phyloP scores from a whole-genome alignment of 805 yeast species.

The Candida peoriensis region DNA sequence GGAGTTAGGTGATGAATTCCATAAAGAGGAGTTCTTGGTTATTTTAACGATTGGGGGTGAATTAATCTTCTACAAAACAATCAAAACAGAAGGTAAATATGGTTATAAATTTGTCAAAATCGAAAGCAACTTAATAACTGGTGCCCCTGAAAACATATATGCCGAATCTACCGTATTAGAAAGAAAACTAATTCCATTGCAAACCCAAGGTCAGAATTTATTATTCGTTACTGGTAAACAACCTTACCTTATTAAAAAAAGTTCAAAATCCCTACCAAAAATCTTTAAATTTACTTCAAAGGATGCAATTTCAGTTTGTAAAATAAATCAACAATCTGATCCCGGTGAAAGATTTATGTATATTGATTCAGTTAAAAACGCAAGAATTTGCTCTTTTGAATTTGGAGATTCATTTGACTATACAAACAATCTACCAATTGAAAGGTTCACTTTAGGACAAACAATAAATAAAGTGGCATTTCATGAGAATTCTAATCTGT shows the following conservation, averaged over 20 bases:
- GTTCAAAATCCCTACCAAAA: conserved; percentile 57
- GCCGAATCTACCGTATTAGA: conserved; percentile 57
- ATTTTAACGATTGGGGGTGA: conserved; percentile 81
- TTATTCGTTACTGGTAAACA: conserved; percentile 70
- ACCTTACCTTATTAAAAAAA: conserved; percentile 65
- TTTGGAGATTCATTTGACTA: conserved; percentile 39
- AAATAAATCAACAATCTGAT: conserved; percentile 29
- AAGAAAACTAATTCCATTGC: conserved; percentile 55
- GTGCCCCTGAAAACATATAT: conserved; percentile 78
- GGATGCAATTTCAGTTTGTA: conserved; percentile 63
- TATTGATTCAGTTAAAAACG: conserved; percentile 64
- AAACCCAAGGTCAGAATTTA: conserved; percentile 52
- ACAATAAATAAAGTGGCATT: conserved; percentile 64
- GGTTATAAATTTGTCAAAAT: conserved; percentile 39
- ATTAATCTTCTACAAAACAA: conserved; percentile 59
- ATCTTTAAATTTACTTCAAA: conserved; percentile 61
- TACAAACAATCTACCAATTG: conserved; percentile 57
- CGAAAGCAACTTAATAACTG: conserved; percentile 47
- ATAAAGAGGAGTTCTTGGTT: conserved; percentile 59
- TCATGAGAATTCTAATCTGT: conserved; percentile 61
- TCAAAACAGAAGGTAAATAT: conserved; percentile 37
- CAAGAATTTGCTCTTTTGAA: conserved; percentile 45
- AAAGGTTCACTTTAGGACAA: conserved; percentile 46
- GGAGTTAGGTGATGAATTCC: conserved; percentile 54
- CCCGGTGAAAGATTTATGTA: conserved; percentile 46